These are phyloP conservation scores for Nowakowskiella sp. DNA, from an alignment of 192 early-diverging fungal genomes.

Conservation along the genomic window DNA sequence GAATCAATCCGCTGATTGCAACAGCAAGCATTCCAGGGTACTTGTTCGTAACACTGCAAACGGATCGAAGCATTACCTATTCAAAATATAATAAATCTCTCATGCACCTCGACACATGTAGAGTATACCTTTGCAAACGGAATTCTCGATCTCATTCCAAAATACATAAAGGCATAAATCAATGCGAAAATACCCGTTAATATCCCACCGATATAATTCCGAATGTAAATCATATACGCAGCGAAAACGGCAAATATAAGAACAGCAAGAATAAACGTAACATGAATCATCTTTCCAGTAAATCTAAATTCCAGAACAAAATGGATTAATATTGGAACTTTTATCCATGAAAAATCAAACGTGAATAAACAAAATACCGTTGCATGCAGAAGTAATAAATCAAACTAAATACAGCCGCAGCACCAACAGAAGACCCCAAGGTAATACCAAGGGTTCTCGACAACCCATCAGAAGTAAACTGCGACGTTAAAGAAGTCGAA, in stretches of 20 bases:
- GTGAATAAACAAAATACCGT: constrained; percentile 16
- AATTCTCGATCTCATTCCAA: constrained; percentile 28
- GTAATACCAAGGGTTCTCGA: constrained; percentile 24
- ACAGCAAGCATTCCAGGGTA: constrained; percentile 74
- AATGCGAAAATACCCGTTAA: constrained; percentile 34
- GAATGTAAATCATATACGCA: constrained; percentile 12
- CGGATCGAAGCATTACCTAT: constrained; percentile 65
- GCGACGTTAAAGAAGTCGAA: too few relatives aligned
- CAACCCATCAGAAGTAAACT: too few relatives aligned
- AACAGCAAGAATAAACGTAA: constrained; percentile 32
- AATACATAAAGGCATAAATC: constrained; percentile 31
- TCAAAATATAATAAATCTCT: too few relatives aligned
- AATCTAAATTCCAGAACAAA: constrained; percentile 23
- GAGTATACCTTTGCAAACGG: constrained; percentile 18
- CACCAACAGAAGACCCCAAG: constrained; percentile 26
- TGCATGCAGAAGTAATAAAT: constrained; percentile 35
- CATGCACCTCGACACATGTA: too few relatives aligned
- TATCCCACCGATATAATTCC: constrained; percentile 15
- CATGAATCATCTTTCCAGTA: constrained; percentile 42
- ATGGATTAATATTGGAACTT: neutral
- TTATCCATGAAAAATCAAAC: constrained; percentile 4
- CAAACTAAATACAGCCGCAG: constrained; percentile 21
- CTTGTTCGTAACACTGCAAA: constrained; percentile 63
- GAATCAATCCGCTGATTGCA: constrained; percentile 64
- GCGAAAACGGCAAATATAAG: constrained; percentile 23